Evolutionary conservation across 2,329 filamentous ascomycete genomes (phyloP).

Genomic region (Talaromyces sp.): DNA sequence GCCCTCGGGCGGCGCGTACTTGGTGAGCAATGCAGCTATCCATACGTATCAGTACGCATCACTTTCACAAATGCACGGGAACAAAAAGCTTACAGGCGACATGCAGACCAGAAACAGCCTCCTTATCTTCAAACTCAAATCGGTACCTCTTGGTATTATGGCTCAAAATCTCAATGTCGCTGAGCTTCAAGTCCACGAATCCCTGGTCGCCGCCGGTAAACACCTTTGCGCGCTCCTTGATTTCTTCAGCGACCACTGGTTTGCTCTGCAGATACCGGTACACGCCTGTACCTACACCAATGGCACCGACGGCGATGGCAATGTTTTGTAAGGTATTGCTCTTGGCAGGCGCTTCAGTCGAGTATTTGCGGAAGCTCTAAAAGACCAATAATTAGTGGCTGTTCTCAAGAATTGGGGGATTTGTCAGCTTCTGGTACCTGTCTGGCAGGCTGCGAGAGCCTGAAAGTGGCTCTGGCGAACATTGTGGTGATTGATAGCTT

Average conservation of each 20-base stretch:
- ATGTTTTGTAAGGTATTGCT: conserved; percentile 59
- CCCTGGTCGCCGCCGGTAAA: conserved; percentile 88
- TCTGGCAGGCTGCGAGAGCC: conserved; percentile 62
- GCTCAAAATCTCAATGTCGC: conserved; percentile 75
- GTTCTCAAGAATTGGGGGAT: not conserved
- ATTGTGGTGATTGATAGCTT: conserved; percentile 46
- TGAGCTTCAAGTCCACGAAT: conserved; percentile 76
- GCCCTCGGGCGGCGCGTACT: conserved; percentile 78
- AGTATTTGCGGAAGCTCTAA: conserved; percentile 68
- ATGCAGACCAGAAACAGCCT: conserved; percentile 77
- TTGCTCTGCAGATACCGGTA: conserved; percentile 46
- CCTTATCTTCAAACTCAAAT: conserved; percentile 79
- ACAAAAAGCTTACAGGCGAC: conserved; percentile 61
- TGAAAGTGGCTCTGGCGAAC: conserved; percentile 65
- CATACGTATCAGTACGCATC: not conserved
- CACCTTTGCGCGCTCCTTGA: conserved; percentile 46
- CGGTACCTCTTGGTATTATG: conserved; percentile 93
- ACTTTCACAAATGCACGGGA: not conserved
- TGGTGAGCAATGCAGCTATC: conserved; percentile 74
- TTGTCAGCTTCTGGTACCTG: conserved; percentile 51
- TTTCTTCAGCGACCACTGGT: conserved; percentile 27
- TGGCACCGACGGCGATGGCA: conserved; percentile 45
- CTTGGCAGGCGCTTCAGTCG: conserved; percentile 52
- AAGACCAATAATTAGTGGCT: not conserved
- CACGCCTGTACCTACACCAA: conserved; percentile 53